These are phyloP conservation scores for Ophiostoma tasmaniense DNA, from an alignment of 2,329 filamentous ascomycete genomes.

Conservation along the genomic window DNA sequence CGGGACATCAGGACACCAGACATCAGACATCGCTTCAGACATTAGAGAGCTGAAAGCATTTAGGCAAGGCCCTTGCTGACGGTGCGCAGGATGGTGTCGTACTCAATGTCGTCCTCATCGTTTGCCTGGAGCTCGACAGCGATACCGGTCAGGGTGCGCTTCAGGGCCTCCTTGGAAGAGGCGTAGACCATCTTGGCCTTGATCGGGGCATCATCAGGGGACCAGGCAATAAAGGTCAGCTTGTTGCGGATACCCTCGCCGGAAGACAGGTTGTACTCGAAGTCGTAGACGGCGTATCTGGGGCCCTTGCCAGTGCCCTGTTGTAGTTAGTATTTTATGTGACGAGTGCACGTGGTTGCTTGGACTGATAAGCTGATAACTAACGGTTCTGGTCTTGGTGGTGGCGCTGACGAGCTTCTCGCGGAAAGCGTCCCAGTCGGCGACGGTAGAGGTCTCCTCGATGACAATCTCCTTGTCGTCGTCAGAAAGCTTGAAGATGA, in stretches of 20 bases:
- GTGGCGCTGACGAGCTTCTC: slow-evolving; percentile 67
- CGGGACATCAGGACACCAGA: neutral
- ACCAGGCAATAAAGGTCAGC: slow-evolving; percentile 68
- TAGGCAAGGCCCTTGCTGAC: slow-evolving; percentile 55
- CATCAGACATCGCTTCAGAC: neutral
- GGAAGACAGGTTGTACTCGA: slow-evolving; percentile 63
- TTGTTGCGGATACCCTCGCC: slow-evolving; percentile 63
- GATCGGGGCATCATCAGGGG: slow-evolving; percentile 70
- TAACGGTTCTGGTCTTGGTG: slow-evolving; percentile 60
- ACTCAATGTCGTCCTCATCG: slow-evolving; percentile 74
- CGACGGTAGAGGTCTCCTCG: slow-evolving; percentile 59
- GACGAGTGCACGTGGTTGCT: neutral
- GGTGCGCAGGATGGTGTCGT: slow-evolving; percentile 58
- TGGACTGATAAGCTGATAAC: slow-evolving; percentile 23
- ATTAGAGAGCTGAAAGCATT: neutral
- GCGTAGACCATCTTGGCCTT: slow-evolving; percentile 88
- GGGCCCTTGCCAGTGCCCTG: slow-evolving; percentile 57
- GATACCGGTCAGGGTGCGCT: slow-evolving; percentile 67
- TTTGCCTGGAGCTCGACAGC: slow-evolving; percentile 75
- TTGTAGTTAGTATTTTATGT: neutral
- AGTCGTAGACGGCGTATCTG: slow-evolving; percentile 78
- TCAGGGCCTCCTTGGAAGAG: slow-evolving; percentile 78
- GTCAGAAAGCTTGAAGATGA: slow-evolving; percentile 82
- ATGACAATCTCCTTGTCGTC: slow-evolving; percentile 75
- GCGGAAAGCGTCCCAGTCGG: slow-evolving; percentile 65